A percentile compares a stretch with the other conserved stretches of the same genome.
These are phyloP conservation scores for Cryptococcus sp. DNA, from an alignment of 1,284 basidiomycete genomes.

Conservation along the genomic window DNA sequence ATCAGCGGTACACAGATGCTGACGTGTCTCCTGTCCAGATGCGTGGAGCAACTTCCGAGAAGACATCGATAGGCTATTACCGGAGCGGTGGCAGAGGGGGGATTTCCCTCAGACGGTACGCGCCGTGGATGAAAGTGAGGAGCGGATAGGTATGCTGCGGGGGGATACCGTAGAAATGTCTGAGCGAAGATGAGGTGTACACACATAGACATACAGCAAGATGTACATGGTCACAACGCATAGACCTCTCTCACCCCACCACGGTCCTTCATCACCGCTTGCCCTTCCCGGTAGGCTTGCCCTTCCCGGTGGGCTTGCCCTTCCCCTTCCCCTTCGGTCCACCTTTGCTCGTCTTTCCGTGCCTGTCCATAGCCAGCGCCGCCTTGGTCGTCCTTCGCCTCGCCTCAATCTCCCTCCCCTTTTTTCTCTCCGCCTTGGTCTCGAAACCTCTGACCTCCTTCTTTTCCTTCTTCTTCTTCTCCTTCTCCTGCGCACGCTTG, in stretches of 20 bases:
- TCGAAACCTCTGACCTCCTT: slow-evolving; percentile 41
- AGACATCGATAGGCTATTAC: slow-evolving; percentile 22
- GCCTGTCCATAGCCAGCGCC: slow-evolving; percentile 40
- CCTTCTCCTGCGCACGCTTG: slow-evolving; percentile 29
- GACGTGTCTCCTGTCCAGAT: slow-evolving; percentile 13
- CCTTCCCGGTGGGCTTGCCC: no score
- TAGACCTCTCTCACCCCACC: not conserved
- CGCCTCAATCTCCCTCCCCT: slow-evolving; percentile 44
- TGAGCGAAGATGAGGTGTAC: slow-evolving; percentile 16
- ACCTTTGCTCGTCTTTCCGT: slow-evolving; percentile 21
- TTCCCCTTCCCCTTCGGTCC: slow-evolving; percentile 18
- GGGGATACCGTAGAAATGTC: slow-evolving; percentile 35
- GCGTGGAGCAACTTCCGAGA: slow-evolving; percentile 31
- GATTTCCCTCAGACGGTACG: not conserved
- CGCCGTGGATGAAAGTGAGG: slow-evolving; percentile 15
- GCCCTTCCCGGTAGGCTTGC: slow-evolving; percentile 7
- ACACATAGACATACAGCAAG: slow-evolving; percentile 6
- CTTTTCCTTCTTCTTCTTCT: slow-evolving; percentile 27
- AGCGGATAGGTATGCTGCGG: slow-evolving; percentile 21
- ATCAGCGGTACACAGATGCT: not conserved
- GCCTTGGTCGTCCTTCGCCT: slow-evolving; percentile 42
- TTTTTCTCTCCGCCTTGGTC: slow-evolving; percentile 45
- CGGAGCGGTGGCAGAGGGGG: slow-evolving; percentile 7
- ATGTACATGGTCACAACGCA: not conserved
- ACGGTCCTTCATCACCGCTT: slow-evolving; percentile 6